Evolutionary conservation across 306 rosid species (phyloP), one percentile per base, ranked within the genome.

Genomic region (Acmispon strigosus): DNA sequence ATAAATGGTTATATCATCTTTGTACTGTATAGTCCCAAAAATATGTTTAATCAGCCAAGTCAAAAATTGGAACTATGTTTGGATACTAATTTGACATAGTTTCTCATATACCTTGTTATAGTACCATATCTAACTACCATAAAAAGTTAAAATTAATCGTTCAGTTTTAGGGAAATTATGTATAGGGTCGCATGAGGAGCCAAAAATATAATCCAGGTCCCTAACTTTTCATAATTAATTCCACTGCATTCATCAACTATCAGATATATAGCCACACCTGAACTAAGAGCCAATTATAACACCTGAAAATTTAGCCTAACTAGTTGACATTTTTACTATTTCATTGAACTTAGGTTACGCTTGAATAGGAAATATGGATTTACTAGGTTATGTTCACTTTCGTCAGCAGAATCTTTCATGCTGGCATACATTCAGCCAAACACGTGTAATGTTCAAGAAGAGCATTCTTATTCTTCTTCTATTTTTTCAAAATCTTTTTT

Each of bases 381-480:
- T 68, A 13, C 80, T 47, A 36, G 17, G 69, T 52, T 49, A 47
- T 84, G 70, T 71, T 77, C 58, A 14, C 42, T 68, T 82, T 64
- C 11, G 77, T 76, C 61, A 74, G 24, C 56, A 48, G 36, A 41
- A 70, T 61, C 77, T 78, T 77, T 61, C 65, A 62, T 65, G 41
- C 66, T 55, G 44, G 2, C 68, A 61, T 11, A 13, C 56, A 18
- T 73, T 29, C 39, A 27, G 37, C 37, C 11, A 45, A n/a, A 64
- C 76, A 75, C 65, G 75, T 86, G 75, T 68, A 80, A 36, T 70
- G 13, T 48, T 43, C 73, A 71, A 42, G 56, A 52, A 50, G 2
- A 62, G 14, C 47, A 57, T 75, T 10, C 0, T 57, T 17, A 20
- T 47, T 65, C 1, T 65, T 22, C 1, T 22, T 22, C 24, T 1